Evolutionary conservation across 2,329 filamentous ascomycete species (phyloP), one percentile per base, ranked within the genome.

Genomic region (Colletotrichum tamarilloi): DNA sequence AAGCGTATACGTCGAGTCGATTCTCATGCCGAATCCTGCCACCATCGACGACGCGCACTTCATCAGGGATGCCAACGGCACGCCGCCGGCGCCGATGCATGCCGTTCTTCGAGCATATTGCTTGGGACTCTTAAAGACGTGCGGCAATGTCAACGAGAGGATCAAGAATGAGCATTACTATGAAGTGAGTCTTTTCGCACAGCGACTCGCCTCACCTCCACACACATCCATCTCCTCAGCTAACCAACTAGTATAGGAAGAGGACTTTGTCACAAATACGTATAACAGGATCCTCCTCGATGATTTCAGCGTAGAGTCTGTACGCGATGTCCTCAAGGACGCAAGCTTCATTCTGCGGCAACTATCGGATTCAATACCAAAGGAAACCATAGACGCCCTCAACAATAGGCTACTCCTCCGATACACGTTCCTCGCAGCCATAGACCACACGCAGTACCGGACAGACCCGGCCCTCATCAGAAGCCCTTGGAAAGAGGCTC

Each of bases 191-290:
- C 30, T 52, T n/a, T 32, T 2, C 38, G 38, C 38, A 26, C n/a
- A 14, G 22, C 14, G 11, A 22, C 28, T 24, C 1, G 12, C 6
- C 22, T 42, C 19, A 35, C 55, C 49, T 14, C 9, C 12, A 38
- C 14, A 38, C 4, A 16, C 14, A 6, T 35, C 11, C 35, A 42
- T 42, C 38, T 49, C 42, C 2, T n/a, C 56, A n/a, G 62, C 56
- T 70, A 19, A 73, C n/a, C 7, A 35, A 28, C 16, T n/a, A 11
- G 28, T n/a, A 19, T 66, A 96, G 92, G 97, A 99, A 83, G 97
- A 99, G 82, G 97, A 99, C 79, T 98, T 99, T 80, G 94, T 97
- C 24, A 95, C 95, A 7, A 95, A 97, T 81, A 93, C 95, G 0
- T 98, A 97, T 80, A 93, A 95, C 76, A 90, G 95, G 49, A 91